Conservation (phyloP, 2,329 filamentous ascomycete species). For the Talaromyces piceae region DNA sequence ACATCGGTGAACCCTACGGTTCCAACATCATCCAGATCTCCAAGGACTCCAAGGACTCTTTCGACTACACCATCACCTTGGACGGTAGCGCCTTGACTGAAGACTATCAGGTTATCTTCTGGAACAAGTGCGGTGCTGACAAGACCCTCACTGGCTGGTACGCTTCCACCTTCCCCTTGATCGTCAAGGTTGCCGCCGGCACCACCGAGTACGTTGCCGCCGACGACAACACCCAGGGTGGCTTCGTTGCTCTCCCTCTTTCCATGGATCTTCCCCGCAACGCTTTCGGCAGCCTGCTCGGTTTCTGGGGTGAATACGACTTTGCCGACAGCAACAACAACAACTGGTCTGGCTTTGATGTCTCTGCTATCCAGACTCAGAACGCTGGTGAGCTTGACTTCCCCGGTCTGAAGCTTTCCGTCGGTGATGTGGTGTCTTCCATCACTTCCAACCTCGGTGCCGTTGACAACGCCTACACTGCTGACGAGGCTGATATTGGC, state of each 20-base stretch:
- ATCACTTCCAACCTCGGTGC: slow-evolving; percentile 18
- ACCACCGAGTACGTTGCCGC: slow-evolving; percentile 31
- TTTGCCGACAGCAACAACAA: slow-evolving; percentile 26
- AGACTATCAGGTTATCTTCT: slow-evolving; percentile 32
- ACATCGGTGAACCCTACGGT: slow-evolving; percentile 32
- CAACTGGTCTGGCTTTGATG: slow-evolving; percentile 31
- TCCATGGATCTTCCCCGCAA: slow-evolving; percentile 19
- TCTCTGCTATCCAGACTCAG: slow-evolving; percentile 33
- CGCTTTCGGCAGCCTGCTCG: slow-evolving; percentile 25
- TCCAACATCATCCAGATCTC: slow-evolving; percentile 34
- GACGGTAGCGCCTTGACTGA: slow-evolving; percentile 22
- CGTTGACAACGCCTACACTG: slow-evolving; percentile 28
- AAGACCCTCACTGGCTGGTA: slow-evolving; percentile 27
- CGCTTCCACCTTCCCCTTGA: slow-evolving; percentile 25
- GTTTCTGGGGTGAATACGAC: slow-evolving; percentile 37
- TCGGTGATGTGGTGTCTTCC: slow-evolving; percentile 22
- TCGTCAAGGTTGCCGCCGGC: slow-evolving; percentile 23
- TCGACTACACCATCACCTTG: slow-evolving; percentile 31
- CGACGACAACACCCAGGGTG: slow-evolving; percentile 31
- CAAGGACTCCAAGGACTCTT: slow-evolving; percentile 23
- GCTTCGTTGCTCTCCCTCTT: slow-evolving; percentile 24
- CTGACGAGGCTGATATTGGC: slow-evolving; percentile 18
- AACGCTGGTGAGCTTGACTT: slow-evolving; percentile 19
- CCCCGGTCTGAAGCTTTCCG: slow-evolving; percentile 31
- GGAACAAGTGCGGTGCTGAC: slow-evolving; percentile 32